Base-by-base conservation (phyloP, 305 asterid genomes). In the Fraxinus xanthoxyloides region DNA sequence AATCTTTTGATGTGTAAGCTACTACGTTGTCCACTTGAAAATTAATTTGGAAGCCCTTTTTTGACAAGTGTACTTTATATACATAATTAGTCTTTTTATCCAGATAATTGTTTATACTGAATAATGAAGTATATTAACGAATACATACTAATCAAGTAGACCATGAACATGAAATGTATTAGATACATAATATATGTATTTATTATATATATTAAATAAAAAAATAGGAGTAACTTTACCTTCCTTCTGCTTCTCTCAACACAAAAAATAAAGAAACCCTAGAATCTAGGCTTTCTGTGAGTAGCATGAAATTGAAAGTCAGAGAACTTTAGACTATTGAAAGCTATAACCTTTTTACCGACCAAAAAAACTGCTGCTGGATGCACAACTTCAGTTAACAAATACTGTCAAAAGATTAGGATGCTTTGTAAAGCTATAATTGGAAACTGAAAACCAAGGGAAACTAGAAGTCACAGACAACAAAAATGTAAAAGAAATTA, bases 401-500 rank as follows among this genome's bases (percentile, higher is more conserved):
- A 61, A 78, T 56, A 80, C 77, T 63, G 81, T 82, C 35, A n/a
- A 75, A 77, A 79, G 75, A 86, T 77, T 36, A 73, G 32, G 77
- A 56, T 30, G 77, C 38, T 81, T 69, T 69, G 30, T 46, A 83
- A 84, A 79, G 85, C 86, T 85, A 34, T 79, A 87, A 84, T 46
- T 13, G 81, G 90, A 84, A 85, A 79, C 77, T 77, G 40, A 80
- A 82, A 84, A 80, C 80, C 26, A 81, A 70, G 40, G 61, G 67
- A 51, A 86, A 89, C 85, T 87, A 85, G 72, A 48, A 87, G 87
- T 85, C 70, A 70, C 74, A n/a, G 78, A 56, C 90, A 84, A 63
- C 90, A 78, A 78, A 80, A 70, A 17, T 72, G 90, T 89, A 88
- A 82, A 89, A 89, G 87, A 82, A 69, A 75, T 87, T 79, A 78